These are phyloP conservation scores for Noccaea caerulescens DNA, from an alignment of 345 rosid genomes.

Conservation along the genomic window DNA sequence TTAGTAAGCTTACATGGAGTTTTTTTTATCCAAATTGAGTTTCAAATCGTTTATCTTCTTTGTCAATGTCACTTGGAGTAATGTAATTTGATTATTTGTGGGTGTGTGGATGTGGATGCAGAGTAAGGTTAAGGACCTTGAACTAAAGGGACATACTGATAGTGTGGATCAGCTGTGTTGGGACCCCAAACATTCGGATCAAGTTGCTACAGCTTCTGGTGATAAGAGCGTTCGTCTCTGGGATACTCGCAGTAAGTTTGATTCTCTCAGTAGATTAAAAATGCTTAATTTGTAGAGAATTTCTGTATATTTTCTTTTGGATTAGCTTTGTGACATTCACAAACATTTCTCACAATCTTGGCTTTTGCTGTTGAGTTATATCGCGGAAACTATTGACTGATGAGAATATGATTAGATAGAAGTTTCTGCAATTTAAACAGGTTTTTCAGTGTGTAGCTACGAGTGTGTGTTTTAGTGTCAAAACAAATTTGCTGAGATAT, in stretches of 20 bases:
- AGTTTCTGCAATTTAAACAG: neutral
- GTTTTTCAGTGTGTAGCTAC: slow-evolving; percentile 7
- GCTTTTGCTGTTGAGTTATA: neutral
- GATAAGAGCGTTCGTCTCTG: slow-evolving; percentile 97
- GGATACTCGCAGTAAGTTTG: slow-evolving; percentile 96
- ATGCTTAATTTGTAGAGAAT: slow-evolving; percentile 11
- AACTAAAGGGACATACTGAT: slow-evolving; percentile 93
- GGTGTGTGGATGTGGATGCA: slow-evolving; percentile 42
- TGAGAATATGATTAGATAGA: neutral
- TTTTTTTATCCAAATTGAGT: slow-evolving; percentile 23
- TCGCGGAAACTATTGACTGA: neutral
- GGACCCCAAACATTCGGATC: slow-evolving; percentile 96
- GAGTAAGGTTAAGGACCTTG: slow-evolving; percentile 90
- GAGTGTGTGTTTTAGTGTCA: slow-evolving; percentile 11
- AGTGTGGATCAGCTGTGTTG: slow-evolving; percentile 99
- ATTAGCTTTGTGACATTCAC: slow-evolving; percentile 11
- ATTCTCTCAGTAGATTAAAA: neutral
- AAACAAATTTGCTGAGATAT: slow-evolving; percentile 9
- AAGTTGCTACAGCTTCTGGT: slow-evolving; percentile 95
- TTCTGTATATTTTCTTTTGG: neutral
- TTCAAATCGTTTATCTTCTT: neutral
- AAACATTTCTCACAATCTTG: neutral
- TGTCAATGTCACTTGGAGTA: neutral
- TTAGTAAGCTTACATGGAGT: neutral
- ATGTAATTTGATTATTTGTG: neutral